These are phyloP conservation scores for Gamsiella multidivaricata DNA, from an alignment of 192 early-diverging fungal species.

Conservation along the genomic window DNA sequence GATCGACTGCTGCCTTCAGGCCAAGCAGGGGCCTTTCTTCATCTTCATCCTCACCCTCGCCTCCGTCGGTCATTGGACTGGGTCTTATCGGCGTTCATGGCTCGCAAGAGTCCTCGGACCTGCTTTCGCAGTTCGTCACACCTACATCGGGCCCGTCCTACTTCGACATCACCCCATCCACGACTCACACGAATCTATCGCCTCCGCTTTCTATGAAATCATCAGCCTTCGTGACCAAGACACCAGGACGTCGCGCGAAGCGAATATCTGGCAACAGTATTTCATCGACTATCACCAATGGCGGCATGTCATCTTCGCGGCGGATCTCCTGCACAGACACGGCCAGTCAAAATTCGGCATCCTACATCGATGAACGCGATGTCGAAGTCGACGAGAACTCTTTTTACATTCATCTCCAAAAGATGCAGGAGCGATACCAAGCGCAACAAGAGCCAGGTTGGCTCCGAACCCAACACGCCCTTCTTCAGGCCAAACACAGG, in stretches of 20 bases:
- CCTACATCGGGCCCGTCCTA: constrained; percentile 41
- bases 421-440: constrained; percentile 41
- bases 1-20: not conserved
- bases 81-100: constrained; percentile 17
- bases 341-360: constrained; percentile 35
- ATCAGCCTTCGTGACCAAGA: constrained; percentile 29
- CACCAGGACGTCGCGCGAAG: constrained; percentile 40
- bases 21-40: not conserved
- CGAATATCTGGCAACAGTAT: constrained; percentile 42
- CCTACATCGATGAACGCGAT: constrained; percentile 39
- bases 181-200: not conserved
- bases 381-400: constrained; percentile 50
- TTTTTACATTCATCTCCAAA: constrained; percentile 49
- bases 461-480: constrained; percentile 38
- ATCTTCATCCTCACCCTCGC: not conserved
- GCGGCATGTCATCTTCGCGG: constrained; percentile 22
- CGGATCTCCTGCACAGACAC: constrained; percentile 32
- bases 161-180: constrained; percentile 43
- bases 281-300: constrained; percentile 43
- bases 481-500: constrained; percentile 44
- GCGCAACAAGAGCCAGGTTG: constrained; percentile 47
- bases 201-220: constrained; percentile 15
- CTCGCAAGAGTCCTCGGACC: not conserved
- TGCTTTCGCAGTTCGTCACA: constrained; percentile 23
- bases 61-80: constrained; percentile 14